Conservation (phyloP, 108 stramenopile species). For the Pseudonitzschia multistriata region DNA sequence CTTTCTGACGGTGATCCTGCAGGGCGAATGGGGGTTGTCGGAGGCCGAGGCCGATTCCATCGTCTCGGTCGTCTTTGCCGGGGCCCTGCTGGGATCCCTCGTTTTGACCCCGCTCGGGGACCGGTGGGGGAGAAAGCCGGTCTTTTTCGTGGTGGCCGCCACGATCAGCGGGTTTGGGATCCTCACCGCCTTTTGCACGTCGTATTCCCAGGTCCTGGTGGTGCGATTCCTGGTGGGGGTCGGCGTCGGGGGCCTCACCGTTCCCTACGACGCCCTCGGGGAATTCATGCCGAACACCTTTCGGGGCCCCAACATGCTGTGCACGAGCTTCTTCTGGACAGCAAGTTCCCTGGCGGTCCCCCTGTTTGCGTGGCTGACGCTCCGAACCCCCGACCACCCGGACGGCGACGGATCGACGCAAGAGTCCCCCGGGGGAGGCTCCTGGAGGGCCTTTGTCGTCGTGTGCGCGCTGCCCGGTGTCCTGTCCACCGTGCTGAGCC, state of each 20-base stretch:
- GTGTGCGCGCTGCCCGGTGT: constrained; percentile 64
- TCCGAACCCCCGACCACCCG: constrained; percentile 16
- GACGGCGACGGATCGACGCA: constrained; percentile 3
- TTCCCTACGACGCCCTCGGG: constrained; percentile 41
- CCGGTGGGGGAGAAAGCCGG: constrained; percentile 53
- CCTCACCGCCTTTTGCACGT: constrained; percentile 50
- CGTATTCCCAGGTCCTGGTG: constrained; percentile 36
- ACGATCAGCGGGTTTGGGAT: constrained; percentile 61
- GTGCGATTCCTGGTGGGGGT: constrained; percentile 65
- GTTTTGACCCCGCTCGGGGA: constrained; percentile 64
- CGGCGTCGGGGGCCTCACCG: constrained; percentile 67
- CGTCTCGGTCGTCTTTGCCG: constrained; percentile 64
- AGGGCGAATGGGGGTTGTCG: constrained; percentile 54
- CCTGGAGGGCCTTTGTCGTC: constrained; percentile 60
- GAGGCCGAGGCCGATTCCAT: constrained; percentile 43
- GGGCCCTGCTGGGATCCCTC: constrained; percentile 58
- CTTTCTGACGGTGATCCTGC: constrained; percentile 52
- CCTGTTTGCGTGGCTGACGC: constrained; percentile 52
- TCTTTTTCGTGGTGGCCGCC: constrained; percentile 45
- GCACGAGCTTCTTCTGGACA: constrained; percentile 60
- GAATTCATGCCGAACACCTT: constrained; percentile 50
- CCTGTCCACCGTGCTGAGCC: constrained; percentile 38
- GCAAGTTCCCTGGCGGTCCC: constrained; percentile 57
- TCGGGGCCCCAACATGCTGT: constrained; percentile 45
- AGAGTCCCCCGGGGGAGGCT: constrained; percentile 1